Conservation (phyloP, 2,329 filamentous ascomycete species). For the Iodosphaeria phyllophila region DNA sequence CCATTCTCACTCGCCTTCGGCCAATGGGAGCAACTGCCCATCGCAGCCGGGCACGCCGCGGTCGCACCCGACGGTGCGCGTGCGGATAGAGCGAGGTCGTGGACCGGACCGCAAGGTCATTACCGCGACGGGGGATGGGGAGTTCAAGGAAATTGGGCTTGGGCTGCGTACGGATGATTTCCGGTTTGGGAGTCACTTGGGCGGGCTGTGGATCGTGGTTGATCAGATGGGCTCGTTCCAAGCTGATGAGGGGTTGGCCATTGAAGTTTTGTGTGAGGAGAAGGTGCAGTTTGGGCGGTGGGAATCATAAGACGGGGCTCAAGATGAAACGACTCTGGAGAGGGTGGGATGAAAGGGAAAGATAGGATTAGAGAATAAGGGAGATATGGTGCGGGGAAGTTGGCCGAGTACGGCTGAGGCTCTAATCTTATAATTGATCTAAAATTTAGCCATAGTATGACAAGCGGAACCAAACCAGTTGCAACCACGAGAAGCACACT, state of each 20-base stretch:
- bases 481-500: no score
- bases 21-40: conserved; percentile 15
- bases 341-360: conserved; percentile 1
- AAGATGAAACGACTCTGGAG: not conserved
- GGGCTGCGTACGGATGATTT: conserved; percentile 53
- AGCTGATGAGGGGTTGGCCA: conserved; percentile 23
- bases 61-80: conserved; percentile 30
- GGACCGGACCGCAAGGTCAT: conserved; percentile 36
- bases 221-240: conserved; percentile 46
- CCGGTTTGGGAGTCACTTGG: conserved; percentile 33
- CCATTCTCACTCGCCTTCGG: conserved; percentile 9
- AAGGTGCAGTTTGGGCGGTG: conserved; percentile 23
- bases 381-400: no score
- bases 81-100: conserved; percentile 55
- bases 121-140: conserved; percentile 34
- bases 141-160: conserved; percentile 46
- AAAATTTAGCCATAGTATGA: no score
- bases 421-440: no score
- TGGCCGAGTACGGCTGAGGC: no score
- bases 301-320: conserved; percentile 15
- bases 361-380: not conserved
- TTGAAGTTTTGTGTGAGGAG: conserved; percentile 32
- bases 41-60: conserved; percentile 6
- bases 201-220: conserved; percentile 61
- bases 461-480: no score